A percentile compares a stretch with the other conserved stretches of the same genome.
Conservation (phyloP, 805 yeast genomes). For the Wickerhamiella domercqiae region DNA sequence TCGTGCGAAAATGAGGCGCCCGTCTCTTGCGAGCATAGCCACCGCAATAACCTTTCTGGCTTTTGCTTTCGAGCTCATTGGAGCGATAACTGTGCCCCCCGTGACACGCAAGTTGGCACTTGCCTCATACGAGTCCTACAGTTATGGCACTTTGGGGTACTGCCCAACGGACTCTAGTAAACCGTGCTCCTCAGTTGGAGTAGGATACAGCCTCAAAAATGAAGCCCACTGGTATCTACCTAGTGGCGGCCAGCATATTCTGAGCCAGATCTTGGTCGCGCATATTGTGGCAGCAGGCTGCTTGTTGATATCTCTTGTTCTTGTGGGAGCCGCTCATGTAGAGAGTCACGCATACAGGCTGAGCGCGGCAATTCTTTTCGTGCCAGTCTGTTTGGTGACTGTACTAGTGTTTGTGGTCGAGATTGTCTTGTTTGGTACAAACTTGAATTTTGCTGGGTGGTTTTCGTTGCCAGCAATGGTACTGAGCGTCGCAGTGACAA, state of each 20-base stretch:
- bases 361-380: constrained; percentile 39
- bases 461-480: constrained; percentile 54
- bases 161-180: constrained; percentile 30
- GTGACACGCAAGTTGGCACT: constrained; percentile 34
- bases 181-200: constrained; percentile 14
- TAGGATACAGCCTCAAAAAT: constrained; percentile 16
- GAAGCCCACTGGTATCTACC: constrained; percentile 39
- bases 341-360: constrained; percentile 32
- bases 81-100: constrained; percentile 50
- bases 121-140: constrained; percentile 33
- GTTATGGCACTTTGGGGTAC: constrained; percentile 59
- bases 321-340: constrained; percentile 29
- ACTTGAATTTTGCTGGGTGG: constrained; percentile 78
- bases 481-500: constrained; percentile 36
- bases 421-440: constrained; percentile 59
- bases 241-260: constrained; percentile 35
- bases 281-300: constrained; percentile 51
- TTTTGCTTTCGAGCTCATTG: constrained; percentile 40
- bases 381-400: constrained; percentile 54
- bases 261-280: constrained; percentile 47
- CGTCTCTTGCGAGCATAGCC: constrained; percentile 3
- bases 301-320: constrained; percentile 32
- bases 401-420: constrained; percentile 71
- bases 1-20: background rate
- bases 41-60: constrained; percentile 28